Evolutionary conservation across 2,329 filamentous ascomycete species (phyloP).

Genomic region (Huntiella decipiens): DNA sequence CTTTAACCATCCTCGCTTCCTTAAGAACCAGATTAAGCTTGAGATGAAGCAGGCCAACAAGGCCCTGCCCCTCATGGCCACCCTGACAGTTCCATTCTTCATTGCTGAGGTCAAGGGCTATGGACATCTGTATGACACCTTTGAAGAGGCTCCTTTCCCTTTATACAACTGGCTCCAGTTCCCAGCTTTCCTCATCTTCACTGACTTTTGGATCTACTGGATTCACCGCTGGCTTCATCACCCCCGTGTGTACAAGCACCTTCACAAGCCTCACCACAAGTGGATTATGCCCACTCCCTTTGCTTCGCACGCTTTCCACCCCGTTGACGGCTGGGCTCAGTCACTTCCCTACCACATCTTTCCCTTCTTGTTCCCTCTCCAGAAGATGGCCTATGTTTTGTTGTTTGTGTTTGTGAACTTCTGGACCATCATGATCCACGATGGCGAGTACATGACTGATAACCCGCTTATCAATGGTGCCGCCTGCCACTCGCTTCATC

Average conservation of each 20-base stretch:
- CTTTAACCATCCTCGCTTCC: conserved; percentile 77
- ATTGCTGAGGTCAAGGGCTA: conserved; percentile 66
- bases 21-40: conserved; percentile 76
- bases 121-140: conserved; percentile 71
- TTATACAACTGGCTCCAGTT: conserved; percentile 73
- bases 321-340: conserved; percentile 76
- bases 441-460: conserved; percentile 85
- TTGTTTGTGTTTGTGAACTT: conserved; percentile 89
- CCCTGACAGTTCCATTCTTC: conserved; percentile 68
- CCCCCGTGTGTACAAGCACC: conserved; percentile 55
- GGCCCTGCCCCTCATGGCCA: conserved; percentile 64
- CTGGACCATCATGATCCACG: conserved; percentile 93
- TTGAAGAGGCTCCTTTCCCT: conserved; percentile 51
- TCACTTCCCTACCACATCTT: conserved; percentile 84
- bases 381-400: conserved; percentile 71
- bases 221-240: conserved; percentile 77
- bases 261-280: conserved; percentile 97
- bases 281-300: conserved; percentile 98
- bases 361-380: conserved; percentile 78
- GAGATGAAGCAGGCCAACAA: conserved; percentile 67
- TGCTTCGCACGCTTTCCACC: conserved; percentile 87
- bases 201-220: conserved; percentile 80
- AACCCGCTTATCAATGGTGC: conserved; percentile 85
- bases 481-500: conserved; percentile 69
- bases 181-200: conserved; percentile 79